Conservation (phyloP, 2,329 filamentous ascomycete species). For the Cladophialophora psammophila region DNA sequence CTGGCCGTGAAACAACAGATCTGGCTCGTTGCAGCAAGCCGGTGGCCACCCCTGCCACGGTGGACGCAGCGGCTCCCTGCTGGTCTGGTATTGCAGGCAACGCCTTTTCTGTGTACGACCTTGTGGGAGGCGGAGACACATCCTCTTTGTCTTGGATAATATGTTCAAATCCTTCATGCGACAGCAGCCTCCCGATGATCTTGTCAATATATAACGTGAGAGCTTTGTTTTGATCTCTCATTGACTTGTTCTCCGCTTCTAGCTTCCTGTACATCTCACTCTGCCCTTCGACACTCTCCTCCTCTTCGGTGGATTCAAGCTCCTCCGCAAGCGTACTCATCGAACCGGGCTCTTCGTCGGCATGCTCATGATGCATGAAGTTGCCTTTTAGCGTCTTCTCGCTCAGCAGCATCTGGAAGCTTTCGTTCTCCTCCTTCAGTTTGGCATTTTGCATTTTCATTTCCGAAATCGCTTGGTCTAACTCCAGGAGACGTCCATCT, state of each 20-base stretch:
- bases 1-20: slow-evolving; percentile 60
- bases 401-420: slow-evolving; percentile 91
- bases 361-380: slow-evolving; percentile 68
- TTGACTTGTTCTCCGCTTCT: slow-evolving; percentile 77
- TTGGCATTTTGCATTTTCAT: slow-evolving; percentile 94
- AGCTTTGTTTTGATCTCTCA: slow-evolving; percentile 96
- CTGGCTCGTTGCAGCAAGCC: slow-evolving; percentile 66
- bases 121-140: slow-evolving; percentile 44
- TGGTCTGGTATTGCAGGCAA: slow-evolving; percentile 74
- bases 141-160: slow-evolving; percentile 55
- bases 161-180: slow-evolving; percentile 93
- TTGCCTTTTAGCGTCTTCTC: slow-evolving; percentile 96
- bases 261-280: slow-evolving; percentile 69
- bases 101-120: slow-evolving; percentile 74
- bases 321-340: slow-evolving; percentile 80
- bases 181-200: slow-evolving; percentile 93
- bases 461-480: slow-evolving; percentile 90
- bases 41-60: slow-evolving; percentile 62
- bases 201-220: slow-evolving; percentile 98
- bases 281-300: slow-evolving; percentile 67
- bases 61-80: slow-evolving; percentile 75
- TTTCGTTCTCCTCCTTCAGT: slow-evolving; percentile 98
- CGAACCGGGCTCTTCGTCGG: slow-evolving; percentile 58
- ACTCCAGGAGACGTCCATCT: slow-evolving; percentile 82
- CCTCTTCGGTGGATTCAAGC: slow-evolving; percentile 69